phyloP scores from a whole-genome alignment of 352 stramenopile species.

The Phytophthora citrophthora region DNA sequence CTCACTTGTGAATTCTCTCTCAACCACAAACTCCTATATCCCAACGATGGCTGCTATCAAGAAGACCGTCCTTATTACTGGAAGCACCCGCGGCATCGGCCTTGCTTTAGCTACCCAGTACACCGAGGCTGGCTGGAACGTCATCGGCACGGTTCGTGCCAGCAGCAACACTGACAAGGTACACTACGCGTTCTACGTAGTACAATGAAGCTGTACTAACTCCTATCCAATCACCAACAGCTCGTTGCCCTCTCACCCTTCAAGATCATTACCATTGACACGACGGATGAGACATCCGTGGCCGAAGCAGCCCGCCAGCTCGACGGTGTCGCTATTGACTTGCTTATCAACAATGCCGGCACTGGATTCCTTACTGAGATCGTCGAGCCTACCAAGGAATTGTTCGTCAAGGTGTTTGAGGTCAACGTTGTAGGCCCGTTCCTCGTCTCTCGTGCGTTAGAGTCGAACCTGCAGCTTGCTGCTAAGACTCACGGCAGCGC shows the following conservation, averaged over 20 bases:
- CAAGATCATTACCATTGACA: slow-evolving; percentile 54
- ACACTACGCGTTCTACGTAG: not conserved
- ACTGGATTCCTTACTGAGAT: slow-evolving; percentile 38
- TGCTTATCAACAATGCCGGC: slow-evolving; percentile 69
- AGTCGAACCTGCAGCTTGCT: slow-evolving; percentile 46
- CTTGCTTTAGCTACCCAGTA: slow-evolving; percentile 47
- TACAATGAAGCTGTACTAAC: not conserved
- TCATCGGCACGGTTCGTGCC: not conserved
- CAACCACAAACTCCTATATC: not conserved
- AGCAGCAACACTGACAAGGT: slow-evolving; percentile 7
- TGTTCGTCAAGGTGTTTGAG: slow-evolving; percentile 53
- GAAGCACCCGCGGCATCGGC: slow-evolving; percentile 49
- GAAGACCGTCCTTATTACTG: slow-evolving; percentile 56
- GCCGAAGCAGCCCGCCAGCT: slow-evolving; percentile 39
- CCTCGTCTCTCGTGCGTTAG: slow-evolving; percentile 24
- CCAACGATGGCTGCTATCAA: slow-evolving; percentile 10
- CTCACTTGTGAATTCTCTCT: slow-evolving; percentile 19
- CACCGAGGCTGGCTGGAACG: slow-evolving; percentile 22
- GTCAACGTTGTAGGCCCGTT: slow-evolving; percentile 41
- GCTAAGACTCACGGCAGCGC: slow-evolving; percentile 33
- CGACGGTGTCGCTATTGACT: slow-evolving; percentile 47
- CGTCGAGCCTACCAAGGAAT: slow-evolving; percentile 38
- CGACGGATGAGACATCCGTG: slow-evolving; percentile 45
- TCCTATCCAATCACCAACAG: not conserved
- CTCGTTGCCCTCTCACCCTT: slow-evolving; percentile 31